Evolutionary conservation across 805 yeast genomes (phyloP).

Genomic region (Isabelozyma rhagii): DNA sequence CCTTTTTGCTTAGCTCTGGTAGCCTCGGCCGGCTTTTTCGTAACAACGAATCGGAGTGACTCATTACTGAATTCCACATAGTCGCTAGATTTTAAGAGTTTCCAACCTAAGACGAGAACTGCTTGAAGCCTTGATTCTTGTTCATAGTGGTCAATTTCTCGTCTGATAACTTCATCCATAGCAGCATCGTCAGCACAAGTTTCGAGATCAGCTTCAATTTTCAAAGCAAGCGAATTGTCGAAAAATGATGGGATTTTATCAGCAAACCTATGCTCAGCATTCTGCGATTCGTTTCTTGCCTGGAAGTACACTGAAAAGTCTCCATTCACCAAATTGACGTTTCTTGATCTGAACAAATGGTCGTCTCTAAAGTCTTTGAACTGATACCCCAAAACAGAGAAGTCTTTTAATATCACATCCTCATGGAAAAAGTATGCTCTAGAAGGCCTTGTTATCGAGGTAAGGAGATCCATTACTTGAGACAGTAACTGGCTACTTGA

Average conservation of each 20-base stretch:
- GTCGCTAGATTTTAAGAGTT: slow-evolving; percentile 4
- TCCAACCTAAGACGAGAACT: slow-evolving; percentile 18
- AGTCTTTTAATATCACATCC: slow-evolving; percentile 62
- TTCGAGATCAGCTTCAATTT: neutral
- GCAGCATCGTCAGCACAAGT: neutral
- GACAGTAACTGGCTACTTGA: neutral
- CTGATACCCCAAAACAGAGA: slow-evolving; percentile 49
- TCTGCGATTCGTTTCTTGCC: neutral
- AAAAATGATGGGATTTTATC: neutral
- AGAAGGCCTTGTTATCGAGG: slow-evolving; percentile 34
- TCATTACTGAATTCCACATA: neutral
- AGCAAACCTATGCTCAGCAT: neutral
- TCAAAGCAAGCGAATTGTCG: neutral
- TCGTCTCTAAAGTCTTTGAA: slow-evolving; percentile 63
- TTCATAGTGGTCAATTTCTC: slow-evolving; percentile 19
- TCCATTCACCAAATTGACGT: slow-evolving; percentile 20
- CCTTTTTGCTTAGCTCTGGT: neutral
- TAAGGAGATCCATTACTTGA: slow-evolving; percentile 6
- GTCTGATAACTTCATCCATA: neutral
- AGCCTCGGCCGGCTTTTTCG: neutral
- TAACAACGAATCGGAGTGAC: neutral
- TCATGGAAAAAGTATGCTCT: slow-evolving; percentile 59
- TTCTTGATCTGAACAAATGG: slow-evolving; percentile 30
- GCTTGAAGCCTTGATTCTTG: slow-evolving; percentile 25
- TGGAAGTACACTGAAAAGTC: slow-evolving; percentile 10